Conservation (phyloP, 2,329 filamentous ascomycete species). For the Colletotrichum abscissum region DNA sequence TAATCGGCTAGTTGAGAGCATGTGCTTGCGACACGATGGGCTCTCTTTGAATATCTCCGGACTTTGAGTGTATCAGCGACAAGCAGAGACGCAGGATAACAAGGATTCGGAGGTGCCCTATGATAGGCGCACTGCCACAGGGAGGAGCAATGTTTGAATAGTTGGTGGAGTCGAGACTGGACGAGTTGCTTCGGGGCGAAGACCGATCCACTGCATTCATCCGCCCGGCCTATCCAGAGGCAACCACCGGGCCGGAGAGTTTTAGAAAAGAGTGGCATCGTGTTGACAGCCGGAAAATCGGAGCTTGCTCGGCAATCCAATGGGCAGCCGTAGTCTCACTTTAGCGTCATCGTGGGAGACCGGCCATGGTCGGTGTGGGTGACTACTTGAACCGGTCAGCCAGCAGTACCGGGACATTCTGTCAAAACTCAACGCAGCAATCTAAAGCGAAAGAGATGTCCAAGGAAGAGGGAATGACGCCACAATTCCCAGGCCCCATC, state of each 20-base stretch:
- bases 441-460: background rate
- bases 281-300: conserved; percentile 22
- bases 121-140: background rate
- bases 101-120: background rate
- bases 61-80: background rate
- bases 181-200: background rate
- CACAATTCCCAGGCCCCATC: background rate
- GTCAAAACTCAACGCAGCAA: background rate
- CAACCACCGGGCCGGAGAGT: background rate
- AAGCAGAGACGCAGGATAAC: background rate
- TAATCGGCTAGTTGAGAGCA: background rate
- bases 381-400: background rate
- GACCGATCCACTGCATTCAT: background rate
- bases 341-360: background rate
- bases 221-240: background rate
- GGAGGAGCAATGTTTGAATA: background rate
- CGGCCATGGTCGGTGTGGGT: background rate
- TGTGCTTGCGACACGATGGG: background rate
- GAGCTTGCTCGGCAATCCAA: conserved; percentile 15
- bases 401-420: background rate
- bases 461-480: background rate
- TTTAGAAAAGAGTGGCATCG: background rate
- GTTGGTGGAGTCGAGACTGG: background rate
- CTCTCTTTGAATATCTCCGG: background rate
- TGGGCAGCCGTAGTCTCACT: background rate